Base-by-base conservation (phyloP, 257 asterid genomes). In the Gentiana dahurica region DNA sequence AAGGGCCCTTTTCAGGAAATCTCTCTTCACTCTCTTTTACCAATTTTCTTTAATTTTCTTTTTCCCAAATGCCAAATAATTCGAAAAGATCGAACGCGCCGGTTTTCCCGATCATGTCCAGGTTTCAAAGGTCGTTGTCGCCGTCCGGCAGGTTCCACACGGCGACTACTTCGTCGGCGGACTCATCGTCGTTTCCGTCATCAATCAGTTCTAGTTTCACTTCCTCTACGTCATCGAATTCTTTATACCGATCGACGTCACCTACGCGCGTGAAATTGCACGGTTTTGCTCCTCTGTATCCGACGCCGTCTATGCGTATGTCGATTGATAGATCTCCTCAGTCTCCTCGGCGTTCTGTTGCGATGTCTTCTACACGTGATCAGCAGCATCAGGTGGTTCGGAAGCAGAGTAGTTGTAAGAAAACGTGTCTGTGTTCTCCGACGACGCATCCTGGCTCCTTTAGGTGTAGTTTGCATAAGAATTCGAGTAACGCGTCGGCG, bases 381-480 rank as follows among this genome's bases (percentile, higher is more conserved):
- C 83, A 79, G 46, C 77, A 61, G 46, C 77, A 61, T 47, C 91
- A 73, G 77, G 89, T 83, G 33, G 82, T 86, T 15, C 87, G 81
- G 47, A 76, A 81, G 73, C 78, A 62, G 73, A 57, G 44, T 36
- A 52, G 60, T 45, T 75, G 75, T 32, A 89, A 86, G 79, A 73
- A 84, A 71, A 86, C 95, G 53, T 90, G 97, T 62, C 24, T 86
- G 69, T 90, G 97, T 66, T 86, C 97, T 24, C 97, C 97, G 2
- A 80, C 97, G 46, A 64, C 80, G 38, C 97, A 90, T 71, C 94
- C 95, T 7, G 97, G 97, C 9, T 90, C 96, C 58, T 90, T 90
- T 54, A 71, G 97, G 46, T 90, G 97, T 48, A 85, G 96, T 36
- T 34, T 86, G 77, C 97, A 90, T 60, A 86, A 81, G 71, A 81